phyloP scores from a whole-genome alignment of 306 rosid genomes.

The Calophaca sinica region DNA sequence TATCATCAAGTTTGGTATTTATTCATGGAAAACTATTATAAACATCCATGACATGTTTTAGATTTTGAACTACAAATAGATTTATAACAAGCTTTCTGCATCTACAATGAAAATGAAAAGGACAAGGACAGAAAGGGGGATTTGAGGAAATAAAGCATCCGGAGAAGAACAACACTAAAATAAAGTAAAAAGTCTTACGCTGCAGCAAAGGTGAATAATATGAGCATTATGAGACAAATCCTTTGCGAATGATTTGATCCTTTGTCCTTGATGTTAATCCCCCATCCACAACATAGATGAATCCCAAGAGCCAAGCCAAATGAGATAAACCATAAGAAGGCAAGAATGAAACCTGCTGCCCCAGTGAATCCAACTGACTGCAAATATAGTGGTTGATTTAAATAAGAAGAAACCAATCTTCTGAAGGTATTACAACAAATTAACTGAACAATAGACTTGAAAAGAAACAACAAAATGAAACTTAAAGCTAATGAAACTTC shows the following conservation, averaged over 20 bases:
- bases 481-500: background rate
- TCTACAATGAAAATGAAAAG: background rate
- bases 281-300: slow-evolving; percentile 92
- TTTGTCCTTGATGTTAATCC: slow-evolving; percentile 67
- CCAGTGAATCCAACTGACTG: slow-evolving; percentile 99
- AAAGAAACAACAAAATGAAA: slow-evolving; percentile 14
- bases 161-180: background rate
- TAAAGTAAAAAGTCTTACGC: slow-evolving; percentile 62
- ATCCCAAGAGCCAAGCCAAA: slow-evolving; percentile 79
- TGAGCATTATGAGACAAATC: slow-evolving; percentile 76
- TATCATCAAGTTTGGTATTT: background rate
- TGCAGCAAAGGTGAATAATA: slow-evolving; percentile 80
- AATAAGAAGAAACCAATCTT: background rate
- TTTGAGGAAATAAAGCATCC: slow-evolving; percentile 14
- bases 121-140: background rate
- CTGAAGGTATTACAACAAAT: background rate
- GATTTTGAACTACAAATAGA: slow-evolving; percentile 3
- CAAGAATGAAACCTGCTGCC: slow-evolving; percentile 79
- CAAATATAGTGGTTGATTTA: slow-evolving; percentile 35
- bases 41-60: background rate
- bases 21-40: slow-evolving; percentile 11
- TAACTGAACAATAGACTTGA: background rate
- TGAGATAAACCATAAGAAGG: slow-evolving; percentile 81
- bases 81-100: background rate
- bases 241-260: slow-evolving; percentile 72